Evolutionary conservation across 345 rosid genomes (phyloP).

Genomic region (Firmiana major): DNA sequence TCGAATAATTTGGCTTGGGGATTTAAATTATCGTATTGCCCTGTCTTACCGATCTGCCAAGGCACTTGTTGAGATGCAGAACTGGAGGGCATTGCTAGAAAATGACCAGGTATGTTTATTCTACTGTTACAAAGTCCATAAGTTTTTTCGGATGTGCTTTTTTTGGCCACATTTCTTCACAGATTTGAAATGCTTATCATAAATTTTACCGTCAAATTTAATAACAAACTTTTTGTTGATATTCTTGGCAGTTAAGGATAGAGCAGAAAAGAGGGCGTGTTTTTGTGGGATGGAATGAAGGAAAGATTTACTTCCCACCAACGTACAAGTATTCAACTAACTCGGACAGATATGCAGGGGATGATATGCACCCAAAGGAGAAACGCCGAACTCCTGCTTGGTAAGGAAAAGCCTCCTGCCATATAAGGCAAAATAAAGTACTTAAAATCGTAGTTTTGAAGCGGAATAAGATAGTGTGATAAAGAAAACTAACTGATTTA

Average conservation of each 20-base stretch:
- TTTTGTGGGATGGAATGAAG: conserved; percentile 91
- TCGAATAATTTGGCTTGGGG: conserved; percentile 98
- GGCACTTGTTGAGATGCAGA: conserved; percentile 98
- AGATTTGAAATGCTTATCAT: background rate
- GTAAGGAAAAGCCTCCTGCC: conserved; percentile 36
- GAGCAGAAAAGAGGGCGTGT: conserved; percentile 85
- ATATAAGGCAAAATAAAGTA: background rate
- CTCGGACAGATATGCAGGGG: conserved; percentile 95
- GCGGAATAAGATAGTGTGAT: no score
- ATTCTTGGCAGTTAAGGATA: conserved; percentile 62
- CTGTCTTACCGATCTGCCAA: conserved; percentile 90
- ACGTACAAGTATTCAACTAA: conserved; percentile 95
- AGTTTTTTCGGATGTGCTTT: no score
- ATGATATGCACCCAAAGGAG: conserved; percentile 84
- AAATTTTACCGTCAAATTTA: background rate
- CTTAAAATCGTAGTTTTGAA: background rate
- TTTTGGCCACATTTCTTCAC: no score
- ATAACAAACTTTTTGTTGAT: background rate
- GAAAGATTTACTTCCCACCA: conserved; percentile 95
- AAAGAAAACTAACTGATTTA: background rate
- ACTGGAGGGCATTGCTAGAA: conserved; percentile 89
- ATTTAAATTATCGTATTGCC: conserved; percentile 93
- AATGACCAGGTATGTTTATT: conserved; percentile 73
- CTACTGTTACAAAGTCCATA: background rate
- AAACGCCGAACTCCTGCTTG: conserved; percentile 99